Percentiles rank a stretch among this genome's conserved stretches.
Evolutionary conservation across 2,329 filamentous ascomycete genomes (phyloP).

Genomic region (Fusarium sp.): DNA sequence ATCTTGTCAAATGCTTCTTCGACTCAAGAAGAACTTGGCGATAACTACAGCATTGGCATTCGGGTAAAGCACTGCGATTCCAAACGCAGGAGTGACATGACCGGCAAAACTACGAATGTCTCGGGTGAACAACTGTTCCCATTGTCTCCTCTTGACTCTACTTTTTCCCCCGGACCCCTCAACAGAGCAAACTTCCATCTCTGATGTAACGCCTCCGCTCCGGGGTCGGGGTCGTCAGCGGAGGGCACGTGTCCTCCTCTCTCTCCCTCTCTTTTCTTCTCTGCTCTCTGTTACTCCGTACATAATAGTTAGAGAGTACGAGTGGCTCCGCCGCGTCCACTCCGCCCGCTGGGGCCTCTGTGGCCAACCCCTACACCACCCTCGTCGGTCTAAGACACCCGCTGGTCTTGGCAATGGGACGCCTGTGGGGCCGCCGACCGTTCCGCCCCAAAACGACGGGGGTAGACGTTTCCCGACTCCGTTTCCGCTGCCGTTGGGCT

Average conservation of each 20-base stretch:
- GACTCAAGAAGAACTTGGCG: slow-evolving; percentile 18
- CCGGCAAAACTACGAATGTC: not conserved
- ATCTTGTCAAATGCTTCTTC: slow-evolving; percentile 45
- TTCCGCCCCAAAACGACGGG: slow-evolving; percentile 28
- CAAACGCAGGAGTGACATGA: slow-evolving; percentile 24
- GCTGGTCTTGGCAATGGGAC: slow-evolving; percentile 32
- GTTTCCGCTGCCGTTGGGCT: slow-evolving; percentile 29
- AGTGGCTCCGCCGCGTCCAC: slow-evolving; percentile 38
- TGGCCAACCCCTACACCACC: slow-evolving; percentile 18
- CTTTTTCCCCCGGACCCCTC: slow-evolving; percentile 6
- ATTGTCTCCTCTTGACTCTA: not conserved
- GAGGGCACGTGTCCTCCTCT: slow-evolving; percentile 40
- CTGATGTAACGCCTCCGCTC: slow-evolving; percentile 32
- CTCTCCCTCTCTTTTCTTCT: not conserved
- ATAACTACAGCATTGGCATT: not conserved
- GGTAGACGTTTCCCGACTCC: slow-evolving; percentile 7
- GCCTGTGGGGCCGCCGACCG: slow-evolving; percentile 37
- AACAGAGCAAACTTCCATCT: slow-evolving; percentile 3
- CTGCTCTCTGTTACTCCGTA: not conserved
- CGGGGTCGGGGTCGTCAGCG: slow-evolving; percentile 24
- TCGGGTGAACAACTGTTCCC: not conserved
- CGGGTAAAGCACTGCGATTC: not conserved
- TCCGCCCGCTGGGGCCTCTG: slow-evolving; percentile 19
- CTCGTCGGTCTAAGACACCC: slow-evolving; percentile 26
- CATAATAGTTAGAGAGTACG: not conserved